Evolutionary conservation across 345 rosid genomes (phyloP), one percentile per base, ranked within the genome.

Genomic region (Cochlearia excelsa): DNA sequence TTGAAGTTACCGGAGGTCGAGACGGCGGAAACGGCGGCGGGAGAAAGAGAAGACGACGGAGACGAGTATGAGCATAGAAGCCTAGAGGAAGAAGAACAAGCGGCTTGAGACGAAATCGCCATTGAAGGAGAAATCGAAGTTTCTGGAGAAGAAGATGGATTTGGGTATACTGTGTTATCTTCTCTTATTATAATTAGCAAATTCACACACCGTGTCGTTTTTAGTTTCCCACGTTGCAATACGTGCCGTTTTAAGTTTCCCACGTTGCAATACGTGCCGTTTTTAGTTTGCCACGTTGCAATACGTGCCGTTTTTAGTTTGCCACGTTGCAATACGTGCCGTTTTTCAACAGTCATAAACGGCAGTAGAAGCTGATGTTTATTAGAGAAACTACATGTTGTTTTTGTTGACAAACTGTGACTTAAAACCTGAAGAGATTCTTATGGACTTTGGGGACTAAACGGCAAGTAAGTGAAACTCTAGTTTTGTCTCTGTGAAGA

Each of bases 381-480:
- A 11, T 5, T 2, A 5, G 1, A 29, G 3, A 30, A 46, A 68
- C 54, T 37, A 38, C 48, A 7, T 9, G 62, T 30, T 46, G 0
- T 40, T 30, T 6, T 52, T 41, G 3, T 59, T 3, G 6, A 9
- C 9, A 7, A 0, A 10, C 4, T 37, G n/a, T n/a, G n/a, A n/a
- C n/a, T 73, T 74, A 86, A 70, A 86, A 74, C 80, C 67, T 84
- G 81, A 86, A 86, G 30, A 86, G 70, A 38, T 79, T 84, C 59
- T 81, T 82, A 59, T 73, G 93, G 78, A 90, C 97, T 83, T 87
- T 87, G 68, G 75, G 69, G 0, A 84, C 97, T 40, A 75, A 56
- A 61, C 95, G 80, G 78, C 86, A 86, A 7, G 95, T 86, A 59
- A 86, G 71, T 33, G 97, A 90, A 46, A 87, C 68, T 71, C 92